Conservation (phyloP, 2,329 filamentous ascomycete genomes). For the Trichoderma koningiopsis region DNA sequence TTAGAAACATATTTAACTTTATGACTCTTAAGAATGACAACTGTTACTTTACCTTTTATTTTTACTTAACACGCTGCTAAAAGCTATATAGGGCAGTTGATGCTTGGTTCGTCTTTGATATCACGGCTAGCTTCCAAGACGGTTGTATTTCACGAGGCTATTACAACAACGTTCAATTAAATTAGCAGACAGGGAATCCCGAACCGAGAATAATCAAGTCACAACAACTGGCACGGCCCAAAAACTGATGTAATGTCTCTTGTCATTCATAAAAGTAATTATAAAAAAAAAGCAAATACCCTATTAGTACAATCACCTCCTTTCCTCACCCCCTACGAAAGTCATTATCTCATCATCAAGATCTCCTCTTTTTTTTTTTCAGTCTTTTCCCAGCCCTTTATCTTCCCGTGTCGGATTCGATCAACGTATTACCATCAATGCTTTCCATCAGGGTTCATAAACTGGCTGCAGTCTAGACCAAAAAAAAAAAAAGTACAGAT, state of each 20-base stretch:
- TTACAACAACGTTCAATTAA: too few species aligned
- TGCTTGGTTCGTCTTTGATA: not conserved
- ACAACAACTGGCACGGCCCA: not conserved
- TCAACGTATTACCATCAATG: not conserved
- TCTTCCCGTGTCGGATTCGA: not conserved
- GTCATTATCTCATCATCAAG: conserved; percentile 18
- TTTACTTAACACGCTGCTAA: not conserved
- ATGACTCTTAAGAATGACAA: not conserved
- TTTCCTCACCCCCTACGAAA: not conserved
- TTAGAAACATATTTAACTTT: not conserved
- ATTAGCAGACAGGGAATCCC: not conserved
- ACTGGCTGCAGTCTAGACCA: not conserved
- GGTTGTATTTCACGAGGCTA: not conserved
- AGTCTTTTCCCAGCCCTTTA: not conserved
- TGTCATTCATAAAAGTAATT: conserved; percentile 20
- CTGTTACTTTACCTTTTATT: not conserved
- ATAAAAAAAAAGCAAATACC: not conserved
- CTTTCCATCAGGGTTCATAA: not conserved
- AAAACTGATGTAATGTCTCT: conserved; percentile 22
- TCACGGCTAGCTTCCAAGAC: not conserved
- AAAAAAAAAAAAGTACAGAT: not conserved
- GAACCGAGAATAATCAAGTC: not conserved
- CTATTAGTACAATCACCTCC: conserved; percentile 18
- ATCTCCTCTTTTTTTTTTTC: not conserved
- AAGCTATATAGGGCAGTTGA: too few species aligned